Conservation (phyloP, 2,329 filamentous ascomycete species). For the Paraconiothyrium brasiliense region DNA sequence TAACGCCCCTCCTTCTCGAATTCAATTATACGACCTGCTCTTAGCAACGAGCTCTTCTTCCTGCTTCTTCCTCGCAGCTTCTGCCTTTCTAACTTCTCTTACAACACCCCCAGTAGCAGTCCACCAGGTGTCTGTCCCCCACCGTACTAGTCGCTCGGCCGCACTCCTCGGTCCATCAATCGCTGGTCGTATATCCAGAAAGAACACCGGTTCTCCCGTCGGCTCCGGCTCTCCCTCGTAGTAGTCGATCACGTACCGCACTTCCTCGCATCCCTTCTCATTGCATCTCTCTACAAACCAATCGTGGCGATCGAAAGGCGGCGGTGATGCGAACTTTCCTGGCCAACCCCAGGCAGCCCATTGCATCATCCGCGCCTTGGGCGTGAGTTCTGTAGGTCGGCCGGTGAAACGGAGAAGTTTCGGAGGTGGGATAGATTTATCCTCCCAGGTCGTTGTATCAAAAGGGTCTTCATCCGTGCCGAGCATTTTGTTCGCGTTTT, state of each 20-base stretch:
- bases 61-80: slow-evolving; percentile 40
- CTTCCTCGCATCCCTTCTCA: slow-evolving; percentile 74
- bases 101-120: slow-evolving; percentile 78
- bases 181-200: slow-evolving; percentile 90
- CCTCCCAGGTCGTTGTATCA: slow-evolving; percentile 47
- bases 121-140: slow-evolving; percentile 96
- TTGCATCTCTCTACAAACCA: slow-evolving; percentile 86
- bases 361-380: slow-evolving; percentile 87
- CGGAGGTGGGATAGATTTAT: slow-evolving; percentile 63
- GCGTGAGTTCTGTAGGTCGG: slow-evolving; percentile 86
- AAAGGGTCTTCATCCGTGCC: slow-evolving; percentile 41
- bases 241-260: slow-evolving; percentile 97
- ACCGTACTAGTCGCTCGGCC: slow-evolving; percentile 83
- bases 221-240: slow-evolving; percentile 85
- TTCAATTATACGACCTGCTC: slow-evolving; percentile 39
- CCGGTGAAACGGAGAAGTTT: slow-evolving; percentile 88
- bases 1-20: neutral
- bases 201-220: slow-evolving; percentile 93
- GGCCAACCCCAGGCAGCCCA: slow-evolving; percentile 83
- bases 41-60: slow-evolving; percentile 36
- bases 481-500: slow-evolving; percentile 67
- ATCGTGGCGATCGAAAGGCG: slow-evolving; percentile 95
- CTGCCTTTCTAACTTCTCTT: slow-evolving; percentile 54
- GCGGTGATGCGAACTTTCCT: slow-evolving; percentile 77
- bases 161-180: slow-evolving; percentile 81